Conservation (phyloP, 2,329 filamentous ascomycete genomes). For the Aspergillus fischeri region DNA sequence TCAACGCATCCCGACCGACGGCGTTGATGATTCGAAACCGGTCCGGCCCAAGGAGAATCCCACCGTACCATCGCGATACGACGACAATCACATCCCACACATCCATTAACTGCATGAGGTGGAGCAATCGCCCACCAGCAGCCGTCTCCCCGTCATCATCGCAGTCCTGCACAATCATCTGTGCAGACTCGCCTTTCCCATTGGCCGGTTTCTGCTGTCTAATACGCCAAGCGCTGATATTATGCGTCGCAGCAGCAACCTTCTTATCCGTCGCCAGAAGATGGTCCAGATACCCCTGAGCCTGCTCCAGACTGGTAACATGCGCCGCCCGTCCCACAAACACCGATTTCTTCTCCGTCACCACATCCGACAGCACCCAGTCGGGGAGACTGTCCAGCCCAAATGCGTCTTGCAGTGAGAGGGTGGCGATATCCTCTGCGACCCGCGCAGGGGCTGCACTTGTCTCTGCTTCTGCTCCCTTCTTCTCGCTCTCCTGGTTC, state of each 20-base stretch:
- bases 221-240: slow-evolving; percentile 93
- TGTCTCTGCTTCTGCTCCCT: slow-evolving; percentile 10
- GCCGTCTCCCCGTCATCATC: slow-evolving; percentile 96
- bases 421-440: slow-evolving; percentile 22
- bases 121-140: slow-evolving; percentile 77
- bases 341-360: slow-evolving; percentile 79
- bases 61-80: slow-evolving; percentile 93
- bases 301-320: slow-evolving; percentile 67
- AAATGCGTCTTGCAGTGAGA: slow-evolving; percentile 26
- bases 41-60: slow-evolving; percentile 80
- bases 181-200: slow-evolving; percentile 32
- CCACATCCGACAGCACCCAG: slow-evolving; percentile 71
- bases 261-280: slow-evolving; percentile 79
- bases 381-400: slow-evolving; percentile 43
- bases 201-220: slow-evolving; percentile 34
- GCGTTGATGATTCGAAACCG: slow-evolving; percentile 87
- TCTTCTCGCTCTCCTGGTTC: slow-evolving; percentile 19
- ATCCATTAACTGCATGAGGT: slow-evolving; percentile 92
- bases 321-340: slow-evolving; percentile 75
- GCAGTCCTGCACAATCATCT: slow-evolving; percentile 73
- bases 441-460: slow-evolving; percentile 7
- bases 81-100: slow-evolving; percentile 91
- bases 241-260: slow-evolving; percentile 83
- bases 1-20: slow-evolving; percentile 76
- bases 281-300: slow-evolving; percentile 66